Base-by-base conservation (phyloP, 495 filamentous ascomycete species). In the Geopyxis carbonaria region DNA sequence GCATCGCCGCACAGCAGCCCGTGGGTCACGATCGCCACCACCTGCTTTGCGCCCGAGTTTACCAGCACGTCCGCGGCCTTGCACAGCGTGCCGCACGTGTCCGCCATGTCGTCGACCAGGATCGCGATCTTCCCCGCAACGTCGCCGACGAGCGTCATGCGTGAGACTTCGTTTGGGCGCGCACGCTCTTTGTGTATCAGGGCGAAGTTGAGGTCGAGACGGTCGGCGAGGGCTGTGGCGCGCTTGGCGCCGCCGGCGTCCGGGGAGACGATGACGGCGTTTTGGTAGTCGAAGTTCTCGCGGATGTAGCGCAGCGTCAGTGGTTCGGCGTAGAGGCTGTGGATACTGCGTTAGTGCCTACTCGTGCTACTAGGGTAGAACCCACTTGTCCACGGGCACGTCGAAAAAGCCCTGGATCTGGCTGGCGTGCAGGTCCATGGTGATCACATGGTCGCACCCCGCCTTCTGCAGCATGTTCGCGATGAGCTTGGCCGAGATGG, bases 111-210 rank as follows among this genome's bases (percentile, higher is more conserved):
- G 51, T 74, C 66, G 39, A 68, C 66, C 4, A 69, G 61, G 39
- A 70, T 67, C 10, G 66, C 64, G 22, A 68, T 62, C 50, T 68
- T 69, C 46, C 67, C 62, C 60, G 75, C 70, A 45, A 72, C 68
- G 28, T 80, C 78, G 33, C 82, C 82, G 41, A 92, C 79, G 21
- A 93, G 78, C 45, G 91, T 85, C 89, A 97, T 97, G 50, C 81
- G 79, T 9, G 80, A 85, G 44, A 95, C 89, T 59, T 93, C 89
- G 57, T 93, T 94, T 38, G 89, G 89, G 20, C 84, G 72, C 0
- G 85, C 78, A 40, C 89, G 84, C 63, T 95, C 87, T 64, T 95
- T 95, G 73, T 95, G 89, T 56, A 97, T 97, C 24, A 97, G 74
- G 11, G 89, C 89, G 59, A 97, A 97, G 48, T 80, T 80, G 37